Conservation (phyloP, 192 early-diverging fungal species). For the Rhizoclosmatium sp. region DNA sequence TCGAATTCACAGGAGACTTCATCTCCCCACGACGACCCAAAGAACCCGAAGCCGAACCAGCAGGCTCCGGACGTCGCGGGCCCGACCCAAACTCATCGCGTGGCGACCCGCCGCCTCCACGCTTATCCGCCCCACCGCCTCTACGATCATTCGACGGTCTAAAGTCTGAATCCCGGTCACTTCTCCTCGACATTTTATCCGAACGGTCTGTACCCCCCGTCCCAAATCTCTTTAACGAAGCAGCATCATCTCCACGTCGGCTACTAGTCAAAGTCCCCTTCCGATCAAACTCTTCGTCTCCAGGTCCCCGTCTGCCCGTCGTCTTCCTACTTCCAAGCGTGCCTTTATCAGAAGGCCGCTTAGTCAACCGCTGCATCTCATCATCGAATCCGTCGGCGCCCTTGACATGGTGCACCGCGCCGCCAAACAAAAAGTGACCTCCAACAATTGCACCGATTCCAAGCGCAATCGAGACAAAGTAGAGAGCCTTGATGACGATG, state of each 20-base stretch:
- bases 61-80: background rate
- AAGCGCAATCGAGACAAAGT: slow-evolving; percentile 1
- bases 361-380: background rate
- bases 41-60: background rate
- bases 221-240: background rate
- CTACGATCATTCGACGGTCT: background rate
- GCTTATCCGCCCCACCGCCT: background rate
- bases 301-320: background rate
- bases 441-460: slow-evolving; percentile 12
- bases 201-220: background rate
- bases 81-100: background rate
- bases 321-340: too few relatives aligned
- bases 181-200: too few relatives aligned
- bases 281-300: background rate
- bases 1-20: too few relatives aligned
- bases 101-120: background rate
- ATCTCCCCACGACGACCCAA: too few relatives aligned
- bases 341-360: background rate
- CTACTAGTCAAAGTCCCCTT: background rate
- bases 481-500: slow-evolving; percentile 13
- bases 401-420: slow-evolving; percentile 23
- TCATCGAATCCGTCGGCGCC: slow-evolving; percentile 6
- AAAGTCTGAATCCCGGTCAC: background rate
- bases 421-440: slow-evolving; percentile 26
- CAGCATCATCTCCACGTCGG: background rate